Conservation (phyloP, 169 alveolate species). For the Plasmodium malariae region DNA sequence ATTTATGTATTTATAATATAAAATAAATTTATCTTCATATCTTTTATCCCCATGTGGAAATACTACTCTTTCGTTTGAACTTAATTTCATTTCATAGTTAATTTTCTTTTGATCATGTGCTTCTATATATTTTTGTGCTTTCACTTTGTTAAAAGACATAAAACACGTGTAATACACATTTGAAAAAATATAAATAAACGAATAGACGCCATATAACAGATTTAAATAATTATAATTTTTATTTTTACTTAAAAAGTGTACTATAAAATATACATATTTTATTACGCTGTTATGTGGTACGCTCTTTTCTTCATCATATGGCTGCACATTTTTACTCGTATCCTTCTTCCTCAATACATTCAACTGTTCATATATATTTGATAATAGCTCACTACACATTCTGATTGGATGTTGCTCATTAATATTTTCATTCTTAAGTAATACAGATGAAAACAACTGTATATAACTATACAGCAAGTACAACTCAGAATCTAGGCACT, state of each 20-base stretch:
- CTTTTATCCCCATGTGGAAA: not conserved
- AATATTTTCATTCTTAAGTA: conserved; percentile 12
- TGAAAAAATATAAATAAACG: conserved; percentile 32
- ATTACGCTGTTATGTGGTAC: conserved; percentile 6
- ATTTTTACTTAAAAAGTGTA: conserved; percentile 27
- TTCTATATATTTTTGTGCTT: not conserved
- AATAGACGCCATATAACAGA: conserved; percentile 22
- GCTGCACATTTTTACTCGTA: not conserved
- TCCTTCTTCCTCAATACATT: not conserved
- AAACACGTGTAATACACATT: conserved; percentile 33
- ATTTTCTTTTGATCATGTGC: not conserved
- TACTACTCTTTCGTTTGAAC: not conserved
- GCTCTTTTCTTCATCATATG: not conserved
- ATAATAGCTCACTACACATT: conserved; percentile 2
- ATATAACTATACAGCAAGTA: conserved; percentile 17
- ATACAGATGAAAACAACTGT: not conserved
- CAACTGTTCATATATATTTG: conserved; percentile 12
- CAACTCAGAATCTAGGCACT: not conserved
- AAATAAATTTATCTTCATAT: not conserved
- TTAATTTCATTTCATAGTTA: not conserved
- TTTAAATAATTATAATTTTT: conserved; percentile 5
- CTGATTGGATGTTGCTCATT: not conserved
- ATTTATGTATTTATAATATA: conserved; percentile 15
- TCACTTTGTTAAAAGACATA: not conserved
- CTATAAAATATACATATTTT: conserved; percentile 37